A percentile compares a stretch with the other conserved stretches of the same genome.
Evolutionary conservation across 768 basidiomycete species (phyloP).

Genomic region (Leccinum uliginosum): DNA sequence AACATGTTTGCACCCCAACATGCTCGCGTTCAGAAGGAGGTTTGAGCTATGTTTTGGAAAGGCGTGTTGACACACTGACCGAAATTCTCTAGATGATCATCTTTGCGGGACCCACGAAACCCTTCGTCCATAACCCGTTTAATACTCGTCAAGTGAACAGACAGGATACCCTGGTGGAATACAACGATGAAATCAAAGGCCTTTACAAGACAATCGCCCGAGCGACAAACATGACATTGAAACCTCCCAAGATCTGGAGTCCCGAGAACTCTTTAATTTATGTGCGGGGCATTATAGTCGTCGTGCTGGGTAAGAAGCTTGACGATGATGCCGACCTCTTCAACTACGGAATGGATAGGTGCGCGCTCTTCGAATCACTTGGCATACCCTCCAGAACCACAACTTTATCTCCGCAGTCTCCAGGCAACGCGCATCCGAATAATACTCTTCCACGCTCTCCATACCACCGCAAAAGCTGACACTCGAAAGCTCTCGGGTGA

Average conservation of each 20-base stretch:
- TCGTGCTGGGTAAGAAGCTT: slow-evolving; percentile 11
- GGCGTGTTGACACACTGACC: neutral
- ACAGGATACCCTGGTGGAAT: too few species aligned
- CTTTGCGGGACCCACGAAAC: slow-evolving; percentile 8
- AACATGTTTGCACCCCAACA: slow-evolving; percentile 21
- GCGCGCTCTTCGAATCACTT: neutral
- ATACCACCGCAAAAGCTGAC: slow-evolving; percentile 18
- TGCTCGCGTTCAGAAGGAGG: slow-evolving; percentile 20
- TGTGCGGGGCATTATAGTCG: slow-evolving; percentile 11
- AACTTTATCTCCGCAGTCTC: slow-evolving; percentile 24
- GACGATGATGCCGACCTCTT: slow-evolving; percentile 11
- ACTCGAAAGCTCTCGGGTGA: slow-evolving; percentile 23
- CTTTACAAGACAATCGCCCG: slow-evolving; percentile 10
- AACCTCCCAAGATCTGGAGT: slow-evolving; percentile 17
- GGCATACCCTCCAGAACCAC: neutral
- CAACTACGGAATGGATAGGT: slow-evolving; percentile 11
- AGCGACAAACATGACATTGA: slow-evolving; percentile 2
- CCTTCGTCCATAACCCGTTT: slow-evolving; percentile 7
- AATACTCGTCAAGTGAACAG: too few species aligned
- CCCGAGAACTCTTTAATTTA: slow-evolving; percentile 10
- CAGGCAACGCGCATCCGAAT: slow-evolving; percentile 40
- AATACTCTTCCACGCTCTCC: slow-evolving; percentile 33
- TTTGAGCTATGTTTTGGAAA: neutral
- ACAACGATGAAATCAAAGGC: slow-evolving; percentile 10
- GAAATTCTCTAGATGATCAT: slow-evolving; percentile 13